Percentiles rank a stretch among this genome's conserved stretches.
These are phyloP conservation scores for Zygosaccharomyces siamensis DNA, from an alignment of 805 yeast genomes.

Conservation along the genomic window DNA sequence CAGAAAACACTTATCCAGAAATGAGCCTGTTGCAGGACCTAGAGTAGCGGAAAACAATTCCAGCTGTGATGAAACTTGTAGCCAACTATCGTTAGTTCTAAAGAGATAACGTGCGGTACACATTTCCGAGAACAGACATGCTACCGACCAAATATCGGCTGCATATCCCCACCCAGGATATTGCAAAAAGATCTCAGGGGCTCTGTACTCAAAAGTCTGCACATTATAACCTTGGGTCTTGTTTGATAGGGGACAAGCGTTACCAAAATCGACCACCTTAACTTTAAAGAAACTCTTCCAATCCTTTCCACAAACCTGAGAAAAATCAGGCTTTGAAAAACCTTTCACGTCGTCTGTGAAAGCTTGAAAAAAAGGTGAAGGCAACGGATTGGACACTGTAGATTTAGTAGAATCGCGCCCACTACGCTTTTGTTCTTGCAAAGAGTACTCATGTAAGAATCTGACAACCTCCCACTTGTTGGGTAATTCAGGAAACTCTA, in stretches of 20 bases:
- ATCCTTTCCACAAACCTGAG: neutral
- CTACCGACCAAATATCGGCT: constrained; percentile 4
- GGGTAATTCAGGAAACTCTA: constrained; percentile 4
- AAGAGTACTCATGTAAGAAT: constrained; percentile 1
- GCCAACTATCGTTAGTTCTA: neutral
- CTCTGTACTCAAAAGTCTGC: constrained; percentile 5
- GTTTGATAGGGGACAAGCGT: neutral
- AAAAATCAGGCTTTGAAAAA: neutral
- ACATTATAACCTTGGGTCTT: neutral
- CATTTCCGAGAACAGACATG: constrained; percentile 6
- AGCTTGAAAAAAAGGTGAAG: constrained; percentile 2
- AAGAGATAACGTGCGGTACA: constrained; percentile 5
- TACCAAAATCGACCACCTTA: constrained; percentile 6
- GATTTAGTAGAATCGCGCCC: neutral
- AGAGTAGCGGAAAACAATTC: neutral
- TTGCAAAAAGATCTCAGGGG: constrained; percentile 6
- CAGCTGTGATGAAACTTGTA: constrained; percentile 1
- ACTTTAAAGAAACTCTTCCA: constrained; percentile 3
- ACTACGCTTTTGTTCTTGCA: neutral
- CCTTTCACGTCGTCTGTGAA: neutral
- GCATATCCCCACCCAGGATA: constrained; percentile 5
- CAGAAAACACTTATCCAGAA: neutral
- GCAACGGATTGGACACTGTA: constrained; percentile 2
- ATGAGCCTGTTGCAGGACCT: constrained; percentile 1
- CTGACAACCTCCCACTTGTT: constrained; percentile 1